Percentiles rank a stretch among this genome's conserved stretches.
Evolutionary conservation across 768 basidiomycete species (phyloP).

Genomic region (Suillus decipiens): DNA sequence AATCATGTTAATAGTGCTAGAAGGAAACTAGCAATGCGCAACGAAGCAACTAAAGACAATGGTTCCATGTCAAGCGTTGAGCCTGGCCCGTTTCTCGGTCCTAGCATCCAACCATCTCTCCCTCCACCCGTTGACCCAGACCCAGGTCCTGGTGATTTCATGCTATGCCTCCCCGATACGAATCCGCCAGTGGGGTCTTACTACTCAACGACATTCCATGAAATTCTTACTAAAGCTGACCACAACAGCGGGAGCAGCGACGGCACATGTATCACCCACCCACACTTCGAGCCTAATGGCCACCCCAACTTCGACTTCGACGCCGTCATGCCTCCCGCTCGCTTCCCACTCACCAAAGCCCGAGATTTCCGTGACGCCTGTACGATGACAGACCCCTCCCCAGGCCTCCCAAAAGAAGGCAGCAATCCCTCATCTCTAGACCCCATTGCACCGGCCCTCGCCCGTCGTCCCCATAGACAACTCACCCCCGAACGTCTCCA

Average conservation of each 20-base stretch:
- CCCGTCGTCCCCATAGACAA: slow-evolving; percentile 3
- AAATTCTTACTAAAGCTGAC: slow-evolving; percentile 1
- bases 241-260: background rate
- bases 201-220: slow-evolving; percentile 4
- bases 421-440: background rate
- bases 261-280: background rate
- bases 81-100: background rate
- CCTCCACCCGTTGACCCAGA: background rate
- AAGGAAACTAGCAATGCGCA: slow-evolving; percentile 5
- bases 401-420: background rate
- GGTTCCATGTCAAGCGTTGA: background rate
- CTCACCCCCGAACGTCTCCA: slow-evolving; percentile 2
- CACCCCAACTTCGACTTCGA: background rate
- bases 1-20: background rate
- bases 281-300: background rate
- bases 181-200: slow-evolving; percentile 1
- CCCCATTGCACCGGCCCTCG: background rate
- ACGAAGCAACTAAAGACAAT: background rate
- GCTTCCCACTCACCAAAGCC: background rate
- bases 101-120: background rate
- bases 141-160: slow-evolving; percentile 3
- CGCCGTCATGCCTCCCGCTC: background rate
- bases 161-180: slow-evolving; percentile 1
- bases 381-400: background rate
- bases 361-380: background rate